Conservation (phyloP, 192 early-diverging fungal genomes). For the Coemansia sp. region DNA sequence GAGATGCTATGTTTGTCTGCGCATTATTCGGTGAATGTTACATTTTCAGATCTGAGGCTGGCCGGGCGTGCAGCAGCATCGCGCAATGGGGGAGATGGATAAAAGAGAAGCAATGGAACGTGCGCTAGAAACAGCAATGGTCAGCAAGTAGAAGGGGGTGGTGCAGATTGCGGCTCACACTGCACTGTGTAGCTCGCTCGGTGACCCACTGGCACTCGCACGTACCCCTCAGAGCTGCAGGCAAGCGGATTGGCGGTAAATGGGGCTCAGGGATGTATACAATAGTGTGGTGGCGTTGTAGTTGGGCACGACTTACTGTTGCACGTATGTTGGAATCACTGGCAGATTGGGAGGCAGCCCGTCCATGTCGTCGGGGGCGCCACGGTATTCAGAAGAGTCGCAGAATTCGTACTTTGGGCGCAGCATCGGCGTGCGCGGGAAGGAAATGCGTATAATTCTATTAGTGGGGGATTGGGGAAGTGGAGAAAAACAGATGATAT, state of each 20-base stretch:
- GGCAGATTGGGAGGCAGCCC: constrained; percentile 38
- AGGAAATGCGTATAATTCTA: constrained; percentile 1
- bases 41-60: background rate
- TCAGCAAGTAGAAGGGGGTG: background rate
- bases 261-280: background rate
- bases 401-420: constrained; percentile 53
- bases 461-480: background rate
- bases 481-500: constrained; percentile 5
- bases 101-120: background rate
- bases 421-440: constrained; percentile 24
- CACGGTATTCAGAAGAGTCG: constrained; percentile 46
- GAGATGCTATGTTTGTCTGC: background rate
- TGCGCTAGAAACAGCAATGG: background rate
- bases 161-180: background rate
- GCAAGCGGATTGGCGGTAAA: background rate
- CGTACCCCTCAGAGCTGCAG: background rate
- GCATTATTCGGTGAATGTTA: background rate
- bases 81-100: background rate
- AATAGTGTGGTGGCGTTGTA: constrained; percentile 13
- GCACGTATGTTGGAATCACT: constrained; percentile 44
- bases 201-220: background rate
- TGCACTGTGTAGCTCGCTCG: background rate
- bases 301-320: constrained; percentile 38
- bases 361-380: constrained; percentile 34
- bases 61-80: background rate